Evolutionary conservation across 306 rosid genomes (phyloP).

Genomic region (Cyclanthera cordifolia): DNA sequence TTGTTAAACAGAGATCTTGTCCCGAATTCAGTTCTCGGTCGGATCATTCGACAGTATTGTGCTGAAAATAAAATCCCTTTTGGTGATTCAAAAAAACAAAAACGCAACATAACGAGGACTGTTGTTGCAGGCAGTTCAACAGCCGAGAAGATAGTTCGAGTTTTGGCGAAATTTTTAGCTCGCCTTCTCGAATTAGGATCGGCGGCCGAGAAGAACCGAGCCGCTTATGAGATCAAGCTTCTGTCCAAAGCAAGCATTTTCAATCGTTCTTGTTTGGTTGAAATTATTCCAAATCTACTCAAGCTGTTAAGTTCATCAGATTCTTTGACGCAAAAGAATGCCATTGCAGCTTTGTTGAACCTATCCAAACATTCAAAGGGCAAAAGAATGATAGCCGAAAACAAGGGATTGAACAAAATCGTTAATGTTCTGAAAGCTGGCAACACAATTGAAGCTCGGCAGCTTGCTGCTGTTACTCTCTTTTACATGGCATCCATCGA

Average conservation of each 20-base stretch:
- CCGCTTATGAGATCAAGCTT: conserved; percentile 48
- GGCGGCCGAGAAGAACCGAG: conserved; percentile 30
- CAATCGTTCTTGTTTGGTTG: conserved; percentile 58
- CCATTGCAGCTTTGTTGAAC: conserved; percentile 61
- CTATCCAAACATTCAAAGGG: conserved; percentile 53
- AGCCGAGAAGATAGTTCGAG: conserved; percentile 39
- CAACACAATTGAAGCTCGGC: conserved; percentile 33
- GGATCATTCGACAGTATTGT: conserved; percentile 46
- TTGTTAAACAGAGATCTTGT: conserved; percentile 39
- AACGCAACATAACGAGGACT: conserved; percentile 23
- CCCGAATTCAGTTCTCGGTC: conserved; percentile 45
- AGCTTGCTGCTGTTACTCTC: conserved; percentile 55
- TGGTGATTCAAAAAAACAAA: conserved; percentile 25
- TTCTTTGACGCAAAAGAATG: conserved; percentile 41
- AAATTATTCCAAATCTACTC: conserved; percentile 44
- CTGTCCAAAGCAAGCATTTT: conserved; percentile 63
- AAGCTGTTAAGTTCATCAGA: conserved; percentile 28
- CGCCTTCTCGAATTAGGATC: conserved; percentile 23
- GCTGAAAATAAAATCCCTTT: conserved; percentile 28
- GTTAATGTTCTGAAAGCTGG: conserved; percentile 44
- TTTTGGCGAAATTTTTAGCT: conserved; percentile 31
- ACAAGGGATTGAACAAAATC: conserved; percentile 42
- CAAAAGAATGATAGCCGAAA: conserved; percentile 32
- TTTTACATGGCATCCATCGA: conserved; percentile 59
- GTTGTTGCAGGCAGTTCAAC: conserved; percentile 29